phyloP scores from a whole-genome alignment of 192 early-diverging fungal species.

The Oehlia diaphana region DNA sequence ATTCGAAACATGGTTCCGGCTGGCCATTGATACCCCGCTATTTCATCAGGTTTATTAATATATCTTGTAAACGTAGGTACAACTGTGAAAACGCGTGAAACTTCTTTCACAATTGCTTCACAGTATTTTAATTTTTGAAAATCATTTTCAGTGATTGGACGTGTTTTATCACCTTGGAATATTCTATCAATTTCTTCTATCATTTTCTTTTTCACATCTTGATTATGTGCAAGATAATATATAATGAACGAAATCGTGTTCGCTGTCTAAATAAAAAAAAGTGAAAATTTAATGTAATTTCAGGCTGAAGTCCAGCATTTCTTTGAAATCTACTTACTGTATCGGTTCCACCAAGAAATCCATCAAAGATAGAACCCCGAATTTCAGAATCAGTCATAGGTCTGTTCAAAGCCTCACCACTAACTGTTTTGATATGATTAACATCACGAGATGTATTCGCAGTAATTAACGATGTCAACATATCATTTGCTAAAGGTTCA shows the following conservation, averaged over 20 bases:
- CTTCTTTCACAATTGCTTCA: constrained; percentile 16
- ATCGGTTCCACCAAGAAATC: constrained; percentile 1
- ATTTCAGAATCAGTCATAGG: constrained; percentile 15
- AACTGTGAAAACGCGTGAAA: not conserved
- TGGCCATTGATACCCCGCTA: constrained; percentile 17
- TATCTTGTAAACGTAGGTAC: not conserved
- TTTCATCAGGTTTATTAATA: not conserved
- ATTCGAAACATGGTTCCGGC: not conserved
- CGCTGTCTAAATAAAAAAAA: constrained; percentile 5
- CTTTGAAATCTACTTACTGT: constrained; percentile 2
- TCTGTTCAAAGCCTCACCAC: not conserved
- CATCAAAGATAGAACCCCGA: not conserved
- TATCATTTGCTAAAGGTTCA: not conserved
- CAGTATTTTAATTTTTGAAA: constrained; percentile 8
- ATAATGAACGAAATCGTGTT: not conserved
- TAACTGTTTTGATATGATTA: not conserved
- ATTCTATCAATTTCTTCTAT: not conserved
- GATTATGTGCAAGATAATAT: constrained; percentile 9
- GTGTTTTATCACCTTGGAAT: not conserved
- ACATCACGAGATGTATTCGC: constrained; percentile 10
- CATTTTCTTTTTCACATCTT: not conserved
- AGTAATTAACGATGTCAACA: constrained; percentile 15
- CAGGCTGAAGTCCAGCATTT: no score
- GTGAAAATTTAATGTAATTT: not conserved
- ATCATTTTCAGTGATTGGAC: not conserved